A percentile compares a stretch with the other conserved stretches of the same genome.
Evolutionary conservation across 2,329 filamentous ascomycete species (phyloP).

Genomic region (Shiraia bambusicola): DNA sequence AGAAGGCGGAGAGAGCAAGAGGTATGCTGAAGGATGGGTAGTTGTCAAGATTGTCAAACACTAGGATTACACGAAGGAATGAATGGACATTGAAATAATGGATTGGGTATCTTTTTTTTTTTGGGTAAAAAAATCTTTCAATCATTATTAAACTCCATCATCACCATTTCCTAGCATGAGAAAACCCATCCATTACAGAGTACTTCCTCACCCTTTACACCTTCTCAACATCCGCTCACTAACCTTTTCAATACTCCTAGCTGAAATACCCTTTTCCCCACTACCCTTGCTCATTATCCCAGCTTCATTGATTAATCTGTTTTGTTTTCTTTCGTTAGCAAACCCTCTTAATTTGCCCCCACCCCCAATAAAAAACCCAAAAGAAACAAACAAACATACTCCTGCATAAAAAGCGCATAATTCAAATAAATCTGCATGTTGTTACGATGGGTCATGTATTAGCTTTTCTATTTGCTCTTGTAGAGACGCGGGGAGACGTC

Average conservation of each 20-base stretch:
- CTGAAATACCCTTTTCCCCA: conserved; percentile 73
- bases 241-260: conserved; percentile 74
- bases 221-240: conserved; percentile 58
- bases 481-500: too few species aligned
- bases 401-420: conserved; percentile 77
- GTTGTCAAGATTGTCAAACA: conserved; percentile 45
- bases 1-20: conserved; percentile 37
- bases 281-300: conserved; percentile 72
- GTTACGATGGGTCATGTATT: not conserved
- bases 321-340: not conserved
- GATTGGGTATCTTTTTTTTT: not conserved
- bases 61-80: not conserved
- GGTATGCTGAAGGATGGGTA: conserved; percentile 51
- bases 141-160: conserved; percentile 1
- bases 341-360: conserved; percentile 2
- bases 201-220: conserved; percentile 42
- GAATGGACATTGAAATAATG: not conserved
- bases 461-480: too few species aligned
- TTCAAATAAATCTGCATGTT: conserved; percentile 73
- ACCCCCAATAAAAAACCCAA: too few species aligned
- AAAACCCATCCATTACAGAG: too few species aligned
- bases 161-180: conserved; percentile 1
- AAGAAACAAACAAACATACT: conserved; percentile 50
- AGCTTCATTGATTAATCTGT: conserved; percentile 77
- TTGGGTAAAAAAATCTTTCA: too few species aligned